Base-by-base conservation (phyloP, 805 yeast species). In the Yarrowia sp. region DNA sequence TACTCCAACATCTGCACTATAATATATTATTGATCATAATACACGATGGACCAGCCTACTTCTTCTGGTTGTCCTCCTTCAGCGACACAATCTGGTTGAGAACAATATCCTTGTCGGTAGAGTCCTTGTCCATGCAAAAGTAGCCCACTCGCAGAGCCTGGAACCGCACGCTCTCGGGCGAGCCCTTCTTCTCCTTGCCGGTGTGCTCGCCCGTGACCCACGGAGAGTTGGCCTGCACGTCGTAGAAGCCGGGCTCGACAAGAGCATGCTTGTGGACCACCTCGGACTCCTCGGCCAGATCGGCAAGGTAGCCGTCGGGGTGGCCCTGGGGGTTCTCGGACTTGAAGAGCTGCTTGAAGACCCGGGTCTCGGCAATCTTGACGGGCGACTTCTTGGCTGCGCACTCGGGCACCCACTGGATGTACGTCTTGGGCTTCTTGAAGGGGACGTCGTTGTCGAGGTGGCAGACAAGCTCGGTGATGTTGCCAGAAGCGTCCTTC, bases 71-170 rank as follows among this genome's bases (percentile, higher is more conserved):
- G 66, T 90, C 96, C 70, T 88, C 96, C 79, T 93, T 94, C 76
- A 94, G 82, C 13, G 97, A 87, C 41, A 94, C 99, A 69, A 93
- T 90, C 74, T 97, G 84, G 77, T 94, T 94, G 72, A 94, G 78
- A 32, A 94, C 81, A 66, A 92, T 76, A 63, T 77, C 79, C 27
- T 82, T 86, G 18, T 76, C 80, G 9, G 80, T 76, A 62, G 89
- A 77, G 66, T 93, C 97, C 68, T 81, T 83, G 73, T 94, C 99
- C 73, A 90, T 74, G 71, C 97, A 86, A 83, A 91, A 94, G 76
- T 94, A 94, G 29, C 99, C 99, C 47, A 90, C 93, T 77, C 99
- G 85, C 75, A 94, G 82, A 29, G 97, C 99, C 78, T 94, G 99
- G 90, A 94, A 94, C 75, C 99, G 84, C 31, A 89, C 90, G n/a